Evolutionary conservation across 257 asterid species (phyloP).

Genomic region (Penstemon barbatus): DNA sequence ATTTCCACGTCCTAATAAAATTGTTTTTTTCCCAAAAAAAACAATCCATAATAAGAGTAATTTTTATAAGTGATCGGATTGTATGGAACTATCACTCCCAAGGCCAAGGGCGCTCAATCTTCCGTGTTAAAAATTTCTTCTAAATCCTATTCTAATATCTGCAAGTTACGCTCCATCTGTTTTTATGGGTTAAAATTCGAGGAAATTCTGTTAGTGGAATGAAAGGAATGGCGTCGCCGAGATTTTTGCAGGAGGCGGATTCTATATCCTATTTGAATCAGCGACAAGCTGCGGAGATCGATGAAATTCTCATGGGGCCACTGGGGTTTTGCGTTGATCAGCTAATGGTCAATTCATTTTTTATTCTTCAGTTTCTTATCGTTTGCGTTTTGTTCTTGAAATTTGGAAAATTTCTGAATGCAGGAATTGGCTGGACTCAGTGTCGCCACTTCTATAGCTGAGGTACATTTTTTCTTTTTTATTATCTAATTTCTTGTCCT

Average conservation of each 20-base stretch:
- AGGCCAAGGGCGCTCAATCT: too few relatives aligned
- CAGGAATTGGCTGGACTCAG: slow-evolving; percentile 99
- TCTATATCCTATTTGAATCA: slow-evolving; percentile 65
- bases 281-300: slow-evolving; percentile 83
- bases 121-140: background rate
- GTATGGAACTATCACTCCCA: too few relatives aligned
- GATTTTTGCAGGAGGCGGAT: slow-evolving; percentile 29
- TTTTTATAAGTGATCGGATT: too few relatives aligned
- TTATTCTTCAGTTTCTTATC: slow-evolving; percentile 3
- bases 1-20: too few relatives aligned
- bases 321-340: slow-evolving; percentile 96
- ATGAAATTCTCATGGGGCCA: slow-evolving; percentile 92
- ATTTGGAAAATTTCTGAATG: slow-evolving; percentile 24
- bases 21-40: too few relatives aligned
- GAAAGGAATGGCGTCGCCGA: slow-evolving; percentile 53
- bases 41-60: too few relatives aligned
- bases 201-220: slow-evolving; percentile 33
- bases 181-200: slow-evolving; percentile 34
- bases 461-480: slow-evolving; percentile 40
- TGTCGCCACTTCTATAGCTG: slow-evolving; percentile 88
- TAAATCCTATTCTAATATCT: slow-evolving; percentile 20
- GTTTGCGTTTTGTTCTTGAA: slow-evolving; percentile 5
- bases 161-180: slow-evolving; percentile 28
- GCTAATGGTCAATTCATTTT: slow-evolving; percentile 58
- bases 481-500: too few relatives aligned